A percentile compares a stretch with the other conserved stretches of the same genome.
Evolutionary conservation across 202 grass and related monocot species (phyloP).

Genomic region (Hordeum pubiflorum): DNA sequence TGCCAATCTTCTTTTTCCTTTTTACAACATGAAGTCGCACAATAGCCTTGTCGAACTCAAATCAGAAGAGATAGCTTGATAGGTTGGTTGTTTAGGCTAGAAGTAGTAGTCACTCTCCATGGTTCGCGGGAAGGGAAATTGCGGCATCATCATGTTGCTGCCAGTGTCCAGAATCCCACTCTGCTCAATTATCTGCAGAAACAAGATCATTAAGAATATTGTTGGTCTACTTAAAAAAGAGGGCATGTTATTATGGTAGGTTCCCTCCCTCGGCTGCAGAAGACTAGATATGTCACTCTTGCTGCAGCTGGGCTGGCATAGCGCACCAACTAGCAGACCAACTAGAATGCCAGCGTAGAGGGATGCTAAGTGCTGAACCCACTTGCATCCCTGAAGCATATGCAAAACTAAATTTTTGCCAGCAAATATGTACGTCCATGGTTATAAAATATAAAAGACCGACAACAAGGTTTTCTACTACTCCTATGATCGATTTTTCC

Average conservation of each 20-base stretch:
- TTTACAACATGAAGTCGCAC: background rate
- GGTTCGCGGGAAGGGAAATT: constrained; percentile 18
- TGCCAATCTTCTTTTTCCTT: background rate
- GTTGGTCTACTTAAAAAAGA: background rate
- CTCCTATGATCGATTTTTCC: background rate
- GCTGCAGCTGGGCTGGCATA: background rate
- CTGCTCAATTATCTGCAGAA: constrained; percentile 34
- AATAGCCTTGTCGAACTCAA: background rate
- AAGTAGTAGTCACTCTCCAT: constrained; percentile 21
- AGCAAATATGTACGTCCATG: too few species aligned
- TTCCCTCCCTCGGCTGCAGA: too few species aligned
- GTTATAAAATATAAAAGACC: background rate
- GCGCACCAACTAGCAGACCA: background rate
- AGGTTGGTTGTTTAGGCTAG: constrained; percentile 5
- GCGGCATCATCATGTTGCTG: constrained; percentile 8
- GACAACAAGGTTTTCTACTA: background rate
- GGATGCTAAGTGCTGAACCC: background rate
- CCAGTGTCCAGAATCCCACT: constrained; percentile 6
- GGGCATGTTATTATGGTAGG: background rate
- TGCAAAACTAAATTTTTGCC: too few species aligned
- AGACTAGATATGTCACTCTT: background rate
- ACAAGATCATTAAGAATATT: background rate
- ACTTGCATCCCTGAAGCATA: too few species aligned
- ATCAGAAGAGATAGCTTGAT: constrained; percentile 1
- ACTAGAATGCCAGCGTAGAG: background rate